Evolutionary conservation across 441 rosid species (phyloP), one percentile per base, ranked within the genome.

Genomic region (Gossypium lobatum): DNA sequence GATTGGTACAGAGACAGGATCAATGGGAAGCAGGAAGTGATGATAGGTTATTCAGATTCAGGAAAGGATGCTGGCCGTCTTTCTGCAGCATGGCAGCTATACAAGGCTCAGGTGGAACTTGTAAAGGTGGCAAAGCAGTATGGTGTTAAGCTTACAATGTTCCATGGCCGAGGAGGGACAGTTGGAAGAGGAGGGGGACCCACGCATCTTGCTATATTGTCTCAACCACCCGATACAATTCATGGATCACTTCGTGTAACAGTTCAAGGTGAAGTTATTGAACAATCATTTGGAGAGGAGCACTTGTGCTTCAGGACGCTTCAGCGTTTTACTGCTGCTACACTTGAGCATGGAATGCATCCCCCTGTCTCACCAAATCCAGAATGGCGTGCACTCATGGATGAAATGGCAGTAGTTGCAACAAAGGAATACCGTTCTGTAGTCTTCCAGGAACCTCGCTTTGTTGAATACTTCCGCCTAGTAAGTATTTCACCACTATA

Each of bases 181-280:
- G 88, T 88, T 9, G 92, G 92, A 28, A 75, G 92, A 77, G 92
- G 92, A 57, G 92, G 92, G 1, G 92, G 92, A n/a, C 92, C 92
- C 9, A 86, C 89, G 42, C 90, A 88, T 80, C 90, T 88, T 63
- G 92, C 92, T 78, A 88, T 86, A 75, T 70, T 86, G 78, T 88
- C 92, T 63, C 92, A 88, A 77, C 92, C 92, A 17, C 92, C 90
- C 4, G 91, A 88, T 46, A 88, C 89, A 0, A 80, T 88, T 54
- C 85, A 88, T 52, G 91, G 91, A 60, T 85, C 86, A 7, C 80
- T 88, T 59, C 85, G 91, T 17, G 91, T 88, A 50, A 86, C 91
- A 3, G 87, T 88, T 66, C 91, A 88, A 77, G 92, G 92, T 31
- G 92, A 88, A 79, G 91, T 88, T 37, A 88, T 88, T n/a, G 89